Conservation (phyloP, 2,329 filamentous ascomycete species). For the Aspergillus vadensis region DNA sequence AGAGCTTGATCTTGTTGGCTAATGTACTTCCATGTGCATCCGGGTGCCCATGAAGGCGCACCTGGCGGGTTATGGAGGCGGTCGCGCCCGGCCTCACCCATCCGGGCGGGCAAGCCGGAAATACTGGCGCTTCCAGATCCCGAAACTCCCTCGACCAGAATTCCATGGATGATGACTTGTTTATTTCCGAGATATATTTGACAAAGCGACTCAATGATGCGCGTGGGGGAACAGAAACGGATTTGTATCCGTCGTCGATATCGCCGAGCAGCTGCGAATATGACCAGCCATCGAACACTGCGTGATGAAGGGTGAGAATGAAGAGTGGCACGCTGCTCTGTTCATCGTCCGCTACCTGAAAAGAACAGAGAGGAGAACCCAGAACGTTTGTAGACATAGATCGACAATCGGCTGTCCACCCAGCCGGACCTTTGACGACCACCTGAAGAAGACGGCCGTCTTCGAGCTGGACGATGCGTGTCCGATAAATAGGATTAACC, state of each 20-base stretch:
- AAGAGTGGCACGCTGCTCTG: slow-evolving; percentile 24
- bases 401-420: background rate
- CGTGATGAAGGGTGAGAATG: slow-evolving; percentile 46
- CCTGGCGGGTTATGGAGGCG: too few relatives aligned
- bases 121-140: slow-evolving; percentile 8
- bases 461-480: too few relatives aligned
- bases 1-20: slow-evolving; percentile 17
- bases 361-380: too few relatives aligned
- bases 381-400: background rate
- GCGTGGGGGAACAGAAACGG: too few relatives aligned
- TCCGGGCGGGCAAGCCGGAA: too few relatives aligned
- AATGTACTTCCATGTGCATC: background rate
- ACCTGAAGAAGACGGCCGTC: background rate
- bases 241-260: background rate
- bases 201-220: too few relatives aligned
- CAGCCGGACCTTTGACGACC: background rate
- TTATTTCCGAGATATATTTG: too few relatives aligned
- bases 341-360: background rate
- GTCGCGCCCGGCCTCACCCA: too few relatives aligned
- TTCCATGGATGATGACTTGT: too few relatives aligned
- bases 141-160: too few relatives aligned
- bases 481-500: too few relatives aligned
- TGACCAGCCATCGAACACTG: slow-evolving; percentile 44
- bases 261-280: slow-evolving; percentile 19
- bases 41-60: too few relatives aligned